Evolutionary conservation across 495 filamentous ascomycete genomes (phyloP).

Genomic region (Neurospora sp.): DNA sequence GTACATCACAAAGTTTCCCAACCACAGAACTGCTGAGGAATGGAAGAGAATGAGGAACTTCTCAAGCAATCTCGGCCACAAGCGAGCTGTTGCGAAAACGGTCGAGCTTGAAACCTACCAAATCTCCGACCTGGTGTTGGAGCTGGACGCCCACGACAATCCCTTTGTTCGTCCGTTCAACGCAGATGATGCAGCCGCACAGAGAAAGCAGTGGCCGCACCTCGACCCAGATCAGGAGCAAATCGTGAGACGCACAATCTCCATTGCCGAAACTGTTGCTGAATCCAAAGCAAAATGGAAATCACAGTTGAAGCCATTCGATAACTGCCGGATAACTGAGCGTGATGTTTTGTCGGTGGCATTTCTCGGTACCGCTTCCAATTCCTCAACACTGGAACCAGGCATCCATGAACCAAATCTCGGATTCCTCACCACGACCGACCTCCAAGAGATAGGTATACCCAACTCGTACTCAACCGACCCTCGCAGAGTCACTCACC

Average conservation of each 20-base stretch:
- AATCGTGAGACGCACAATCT: neutral
- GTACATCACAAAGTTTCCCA: neutral
- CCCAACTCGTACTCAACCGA: neutral
- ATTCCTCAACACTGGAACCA: neutral
- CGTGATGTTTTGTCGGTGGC: slow-evolving; percentile 18
- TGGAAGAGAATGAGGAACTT: neutral
- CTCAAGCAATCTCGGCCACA: neutral
- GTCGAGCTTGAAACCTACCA: slow-evolving; percentile 2
- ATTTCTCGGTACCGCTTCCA: slow-evolving; percentile 2
- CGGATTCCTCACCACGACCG: neutral
- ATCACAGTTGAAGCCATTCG: neutral
- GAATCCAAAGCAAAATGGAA: neutral
- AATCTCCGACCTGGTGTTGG: slow-evolving; percentile 11
- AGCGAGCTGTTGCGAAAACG: neutral
- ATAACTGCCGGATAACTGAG: slow-evolving; percentile 14
- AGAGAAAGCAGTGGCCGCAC: neutral
- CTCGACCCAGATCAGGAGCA: neutral
- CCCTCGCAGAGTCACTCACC: neutral
- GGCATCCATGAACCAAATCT: neutral
- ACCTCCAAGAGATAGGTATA: neutral
- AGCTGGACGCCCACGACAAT: slow-evolving; percentile 18
- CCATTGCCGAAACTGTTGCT: neutral
- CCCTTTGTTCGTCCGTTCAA: slow-evolving; percentile 14
- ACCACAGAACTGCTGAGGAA: neutral
- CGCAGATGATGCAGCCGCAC: slow-evolving; percentile 4